Evolutionary conservation across 805 yeast genomes (phyloP).

Genomic region (Yamadazyma phyllophila): DNA sequence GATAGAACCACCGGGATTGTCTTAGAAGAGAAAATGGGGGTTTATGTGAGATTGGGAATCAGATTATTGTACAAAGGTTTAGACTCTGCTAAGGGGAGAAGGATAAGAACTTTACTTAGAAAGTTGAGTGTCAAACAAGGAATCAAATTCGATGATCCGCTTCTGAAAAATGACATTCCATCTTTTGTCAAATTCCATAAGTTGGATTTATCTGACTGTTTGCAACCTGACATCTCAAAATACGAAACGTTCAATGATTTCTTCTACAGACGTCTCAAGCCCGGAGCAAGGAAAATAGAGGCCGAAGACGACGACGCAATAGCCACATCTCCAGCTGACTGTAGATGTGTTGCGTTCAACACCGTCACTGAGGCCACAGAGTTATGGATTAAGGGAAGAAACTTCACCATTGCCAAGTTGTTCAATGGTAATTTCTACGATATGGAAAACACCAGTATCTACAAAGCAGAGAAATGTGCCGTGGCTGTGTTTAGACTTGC

Average conservation of each 20-base stretch:
- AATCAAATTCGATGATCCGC: slow-evolving; percentile 68
- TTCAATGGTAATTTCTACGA: slow-evolving; percentile 45
- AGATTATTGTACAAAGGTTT: slow-evolving; percentile 77
- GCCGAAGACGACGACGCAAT: slow-evolving; percentile 47
- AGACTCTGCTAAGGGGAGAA: slow-evolving; percentile 54
- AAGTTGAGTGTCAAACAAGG: slow-evolving; percentile 81
- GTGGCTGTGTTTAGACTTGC: slow-evolving; percentile 85
- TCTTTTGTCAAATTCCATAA: slow-evolving; percentile 81
- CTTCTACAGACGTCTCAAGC: slow-evolving; percentile 74
- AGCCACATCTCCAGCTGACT: slow-evolving; percentile 81
- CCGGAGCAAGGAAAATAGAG: slow-evolving; percentile 70
- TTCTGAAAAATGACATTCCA: slow-evolving; percentile 63
- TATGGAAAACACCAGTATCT: slow-evolving; percentile 39
- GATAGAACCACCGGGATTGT: slow-evolving; percentile 86
- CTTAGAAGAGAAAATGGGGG: slow-evolving; percentile 90
- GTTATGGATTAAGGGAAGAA: slow-evolving; percentile 87
- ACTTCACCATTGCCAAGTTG: slow-evolving; percentile 65
- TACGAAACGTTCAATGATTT: slow-evolving; percentile 83
- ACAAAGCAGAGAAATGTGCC: slow-evolving; percentile 46
- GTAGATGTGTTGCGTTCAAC: slow-evolving; percentile 71
- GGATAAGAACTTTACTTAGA: slow-evolving; percentile 59
- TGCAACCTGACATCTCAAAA: slow-evolving; percentile 42
- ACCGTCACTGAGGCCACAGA: slow-evolving; percentile 59
- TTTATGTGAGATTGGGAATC: slow-evolving; percentile 85
- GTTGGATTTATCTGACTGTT: slow-evolving; percentile 72